Percentiles rank a stretch among this genome's conserved stretches.
phyloP scores from a whole-genome alignment of 169 alveolate species.

The Eimeria necatrix region DNA sequence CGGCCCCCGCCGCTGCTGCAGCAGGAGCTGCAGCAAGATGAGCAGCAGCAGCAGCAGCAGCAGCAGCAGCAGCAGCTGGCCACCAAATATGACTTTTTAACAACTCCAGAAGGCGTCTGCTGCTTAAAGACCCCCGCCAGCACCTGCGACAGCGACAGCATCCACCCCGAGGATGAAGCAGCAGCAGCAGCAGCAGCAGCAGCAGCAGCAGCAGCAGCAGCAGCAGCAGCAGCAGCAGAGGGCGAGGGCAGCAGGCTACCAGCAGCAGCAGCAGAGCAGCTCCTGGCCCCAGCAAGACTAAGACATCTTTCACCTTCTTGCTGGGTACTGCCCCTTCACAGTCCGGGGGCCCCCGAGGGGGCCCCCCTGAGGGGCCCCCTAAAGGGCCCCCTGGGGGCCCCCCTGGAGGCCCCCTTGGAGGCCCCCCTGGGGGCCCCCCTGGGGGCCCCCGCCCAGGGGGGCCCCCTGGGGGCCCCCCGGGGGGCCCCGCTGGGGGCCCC shows the following conservation, averaged over 20 bases:
- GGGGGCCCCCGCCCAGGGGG: neutral
- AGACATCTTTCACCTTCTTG: neutral
- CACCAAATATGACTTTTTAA: neutral
- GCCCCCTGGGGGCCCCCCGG: no score
- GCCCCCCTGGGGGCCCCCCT: neutral
- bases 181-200: neutral
- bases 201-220: neutral
- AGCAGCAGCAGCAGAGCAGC: neutral
- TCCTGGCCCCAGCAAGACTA: neutral
- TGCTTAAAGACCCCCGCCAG: neutral
- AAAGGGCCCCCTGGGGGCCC: no score
- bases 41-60: slow-evolving; percentile 42
- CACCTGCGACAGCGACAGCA: neutral
- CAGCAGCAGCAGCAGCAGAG: neutral
- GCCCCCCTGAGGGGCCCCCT: no score
- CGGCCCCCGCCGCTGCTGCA: slow-evolving; percentile 20
- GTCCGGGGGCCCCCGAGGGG: no score
- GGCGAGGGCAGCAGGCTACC: neutral
- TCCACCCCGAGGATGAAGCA: neutral
- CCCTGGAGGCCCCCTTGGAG: no score
- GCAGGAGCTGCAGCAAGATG: neutral
- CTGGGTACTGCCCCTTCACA: neutral
- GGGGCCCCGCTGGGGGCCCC: no score
- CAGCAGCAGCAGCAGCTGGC: neutral
- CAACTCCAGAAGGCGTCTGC: neutral